Conservation (phyloP, 768 basidiomycete genomes). For the Psilocybe subaeruginosa region DNA sequence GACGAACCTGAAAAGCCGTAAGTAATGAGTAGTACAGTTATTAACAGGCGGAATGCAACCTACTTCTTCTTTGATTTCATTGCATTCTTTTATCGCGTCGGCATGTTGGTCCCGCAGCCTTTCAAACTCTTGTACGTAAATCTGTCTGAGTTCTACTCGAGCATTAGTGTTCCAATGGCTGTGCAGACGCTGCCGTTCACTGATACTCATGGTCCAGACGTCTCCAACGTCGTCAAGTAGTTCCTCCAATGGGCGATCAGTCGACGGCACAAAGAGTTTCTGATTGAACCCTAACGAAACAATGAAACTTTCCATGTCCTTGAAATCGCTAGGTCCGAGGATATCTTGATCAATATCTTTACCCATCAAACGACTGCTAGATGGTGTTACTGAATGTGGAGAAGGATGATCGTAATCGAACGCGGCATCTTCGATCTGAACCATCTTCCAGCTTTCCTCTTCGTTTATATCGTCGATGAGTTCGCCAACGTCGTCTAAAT, state of each 20-base stretch:
- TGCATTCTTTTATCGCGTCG: slow-evolving; percentile 38
- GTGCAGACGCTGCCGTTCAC: slow-evolving; percentile 50
- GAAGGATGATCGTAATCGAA: too few relatives aligned
- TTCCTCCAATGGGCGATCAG: slow-evolving; percentile 37
- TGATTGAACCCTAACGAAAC: slow-evolving; percentile 25
- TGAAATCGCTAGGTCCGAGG: slow-evolving; percentile 6
- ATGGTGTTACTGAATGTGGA: too few relatives aligned
- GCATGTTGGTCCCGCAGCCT: slow-evolving; percentile 31
- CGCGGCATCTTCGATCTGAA: not conserved
- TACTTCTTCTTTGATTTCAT: slow-evolving; percentile 61
- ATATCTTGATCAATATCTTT: not conserved
- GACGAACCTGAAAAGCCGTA: slow-evolving; percentile 48
- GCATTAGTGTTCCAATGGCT: slow-evolving; percentile 50
- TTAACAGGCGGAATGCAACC: slow-evolving; percentile 11
- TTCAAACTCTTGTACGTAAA: slow-evolving; percentile 45
- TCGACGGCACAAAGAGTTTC: slow-evolving; percentile 40
- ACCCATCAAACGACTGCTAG: too few relatives aligned
- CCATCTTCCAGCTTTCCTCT: slow-evolving; percentile 6
- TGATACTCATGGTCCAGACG: slow-evolving; percentile 57
- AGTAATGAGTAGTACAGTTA: not conserved
- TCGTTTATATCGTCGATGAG: not conserved
- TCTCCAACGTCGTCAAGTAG: slow-evolving; percentile 34
- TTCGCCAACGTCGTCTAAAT: not conserved
- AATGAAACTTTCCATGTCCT: slow-evolving; percentile 9
- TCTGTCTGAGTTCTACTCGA: slow-evolving; percentile 23